phyloP scores from a whole-genome alignment of 2,329 filamentous ascomycete genomes.

The Aspergillus floridensis region DNA sequence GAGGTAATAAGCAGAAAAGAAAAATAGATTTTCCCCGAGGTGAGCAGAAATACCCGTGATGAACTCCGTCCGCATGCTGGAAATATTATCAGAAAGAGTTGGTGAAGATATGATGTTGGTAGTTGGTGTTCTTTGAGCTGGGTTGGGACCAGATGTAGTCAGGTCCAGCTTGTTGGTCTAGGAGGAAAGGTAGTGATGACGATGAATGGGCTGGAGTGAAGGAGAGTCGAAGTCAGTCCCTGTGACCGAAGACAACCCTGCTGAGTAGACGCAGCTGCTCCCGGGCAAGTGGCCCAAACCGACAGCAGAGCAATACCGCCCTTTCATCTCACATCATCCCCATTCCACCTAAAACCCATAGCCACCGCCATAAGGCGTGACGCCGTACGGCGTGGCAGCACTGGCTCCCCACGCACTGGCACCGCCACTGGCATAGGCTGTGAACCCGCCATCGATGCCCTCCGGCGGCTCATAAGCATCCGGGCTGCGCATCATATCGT shows the following conservation, averaged over 20 bases:
- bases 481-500: conserved; percentile 47
- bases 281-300: no score
- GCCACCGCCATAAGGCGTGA: conserved; percentile 26
- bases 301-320: background rate
- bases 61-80: background rate
- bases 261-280: no score
- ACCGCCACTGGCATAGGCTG: conserved; percentile 47
- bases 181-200: no score
- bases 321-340: background rate
- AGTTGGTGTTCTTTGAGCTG: background rate
- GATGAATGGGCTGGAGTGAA: no score
- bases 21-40: background rate
- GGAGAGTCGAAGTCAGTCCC: no score
- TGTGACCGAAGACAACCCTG: no score
- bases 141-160: no score
- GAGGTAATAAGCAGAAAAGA: background rate
- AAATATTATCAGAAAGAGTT: background rate
- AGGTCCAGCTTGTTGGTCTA: no score
- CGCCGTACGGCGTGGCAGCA: conserved; percentile 60
- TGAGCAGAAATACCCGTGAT: background rate
- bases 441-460: conserved; percentile 43
- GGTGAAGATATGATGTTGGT: background rate
- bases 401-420: conserved; percentile 66
- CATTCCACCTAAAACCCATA: conserved; percentile 26
- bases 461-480: conserved; percentile 49